Evolutionary conservation across 2,329 filamentous ascomycete species (phyloP).

Genomic region (Geosmithia putterillii): DNA sequence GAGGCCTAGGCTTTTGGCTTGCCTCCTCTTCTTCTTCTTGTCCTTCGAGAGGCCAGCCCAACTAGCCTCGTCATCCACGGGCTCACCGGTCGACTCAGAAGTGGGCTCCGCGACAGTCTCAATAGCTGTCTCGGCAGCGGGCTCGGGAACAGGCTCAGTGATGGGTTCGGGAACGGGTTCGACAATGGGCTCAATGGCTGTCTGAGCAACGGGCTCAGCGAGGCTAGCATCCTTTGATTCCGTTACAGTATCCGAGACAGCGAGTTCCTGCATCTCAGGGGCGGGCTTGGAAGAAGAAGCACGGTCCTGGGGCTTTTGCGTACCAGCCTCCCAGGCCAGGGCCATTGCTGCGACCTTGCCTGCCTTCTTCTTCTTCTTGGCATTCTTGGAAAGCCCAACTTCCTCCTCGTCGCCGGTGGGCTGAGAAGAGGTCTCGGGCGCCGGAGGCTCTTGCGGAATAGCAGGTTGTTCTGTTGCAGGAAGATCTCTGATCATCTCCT

Average conservation of each 20-base stretch:
- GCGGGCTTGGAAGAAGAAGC: background rate
- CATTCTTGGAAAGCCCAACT: constrained; percentile 16
- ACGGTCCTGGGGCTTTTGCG: background rate
- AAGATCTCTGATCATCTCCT: background rate
- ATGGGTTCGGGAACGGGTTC: background rate
- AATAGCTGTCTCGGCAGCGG: background rate
- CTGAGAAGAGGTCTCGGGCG: background rate
- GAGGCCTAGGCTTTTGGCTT: too few species aligned
- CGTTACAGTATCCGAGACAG: background rate
- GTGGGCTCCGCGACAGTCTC: background rate
- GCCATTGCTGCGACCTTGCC: constrained; percentile 1
- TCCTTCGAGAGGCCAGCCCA: too few species aligned
- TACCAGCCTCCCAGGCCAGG: background rate
- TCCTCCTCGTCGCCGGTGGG: background rate
- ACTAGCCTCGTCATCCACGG: too few species aligned
- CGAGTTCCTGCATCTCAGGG: background rate
- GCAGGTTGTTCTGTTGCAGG: background rate
- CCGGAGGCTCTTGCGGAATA: background rate
- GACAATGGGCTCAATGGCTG: background rate
- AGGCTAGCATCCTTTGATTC: background rate
- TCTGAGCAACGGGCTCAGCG: background rate
- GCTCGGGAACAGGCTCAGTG: background rate
- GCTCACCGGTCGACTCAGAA: background rate
- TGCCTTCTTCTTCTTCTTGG: constrained; percentile 18
- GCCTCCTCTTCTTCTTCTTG: too few species aligned